Evolutionary conservation across 176 grass and related monocot species (phyloP), one percentile per base, ranked within the genome.

Genomic region (Aegilops sharonensis): DNA sequence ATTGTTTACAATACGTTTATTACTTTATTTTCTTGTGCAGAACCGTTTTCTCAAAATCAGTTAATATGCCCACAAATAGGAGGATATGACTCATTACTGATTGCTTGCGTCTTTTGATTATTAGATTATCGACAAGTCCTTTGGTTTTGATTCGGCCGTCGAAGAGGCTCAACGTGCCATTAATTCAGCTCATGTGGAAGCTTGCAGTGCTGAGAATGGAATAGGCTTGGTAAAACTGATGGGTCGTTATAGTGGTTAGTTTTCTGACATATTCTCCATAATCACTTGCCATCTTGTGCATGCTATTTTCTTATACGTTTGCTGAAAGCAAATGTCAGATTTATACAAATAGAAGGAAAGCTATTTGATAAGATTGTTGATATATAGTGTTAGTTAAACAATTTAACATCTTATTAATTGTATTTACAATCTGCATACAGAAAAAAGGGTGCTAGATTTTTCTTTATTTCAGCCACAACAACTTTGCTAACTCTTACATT

Each of bases 161-260:
- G 94, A 95, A 88, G 97, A 99, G 89, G 97, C 97, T n/a, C 97
- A 99, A 66, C 93, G 97, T 32, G 97, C 97, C 40, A 99, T 99
- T 90, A 89, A 99, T 88, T 84, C 97, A 34, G 97, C 97, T 86
- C 97, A 99, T 79, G 97, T 99, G 86, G 97, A 99, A 88, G 92
- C 92, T 83, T 93, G 82, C 82, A 99, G 94, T 85, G 81, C 82
- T n/a, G 97, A 99, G 83, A 95, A 99, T 50, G 97, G 97, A 68
- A 99, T 99, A 86, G 97, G 97, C 31, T 87, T 99, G 60, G 97
- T 99, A 68, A 99, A 99, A 79, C 81, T 98, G 81, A 99, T 96
- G 97, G 97, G 97, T 69, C 97, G 94, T 36, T 95, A 99, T 75
- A 99, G 97, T 90, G 97, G 97, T 99, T 85, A 91, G 82, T 91